Percentiles rank a stretch among this genome's conserved stretches.
Conservation (phyloP, 129 eudicot genomes). For the Escallonia rubra region DNA sequence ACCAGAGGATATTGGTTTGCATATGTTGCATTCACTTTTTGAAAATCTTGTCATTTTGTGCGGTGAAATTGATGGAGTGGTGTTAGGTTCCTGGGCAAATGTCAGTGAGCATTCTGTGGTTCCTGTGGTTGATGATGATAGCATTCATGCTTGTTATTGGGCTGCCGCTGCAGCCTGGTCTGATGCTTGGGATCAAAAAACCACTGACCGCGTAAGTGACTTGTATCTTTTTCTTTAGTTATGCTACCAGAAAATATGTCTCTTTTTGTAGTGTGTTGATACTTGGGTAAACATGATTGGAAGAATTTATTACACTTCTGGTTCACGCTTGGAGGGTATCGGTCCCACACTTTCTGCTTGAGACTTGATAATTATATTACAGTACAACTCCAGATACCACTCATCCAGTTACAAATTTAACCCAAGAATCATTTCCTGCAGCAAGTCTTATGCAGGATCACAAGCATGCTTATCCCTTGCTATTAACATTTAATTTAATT, state of each 20-base stretch:
- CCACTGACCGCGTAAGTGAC: conserved; percentile 72
- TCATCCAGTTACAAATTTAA: too few relatives aligned
- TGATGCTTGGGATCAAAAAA: conserved; percentile 87
- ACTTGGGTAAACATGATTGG: neutral
- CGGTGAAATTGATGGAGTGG: conserved; percentile 93
- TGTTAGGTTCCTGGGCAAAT: conserved; percentile 75
- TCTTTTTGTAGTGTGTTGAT: neutral
- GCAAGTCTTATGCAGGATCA: too few relatives aligned
- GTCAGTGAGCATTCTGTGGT: conserved; percentile 39
- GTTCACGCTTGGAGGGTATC: neutral
- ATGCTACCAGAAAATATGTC: neutral
- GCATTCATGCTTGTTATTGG: conserved; percentile 78
- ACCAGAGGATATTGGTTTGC: conserved; percentile 46
- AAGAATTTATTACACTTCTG: neutral
- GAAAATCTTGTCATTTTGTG: conserved; percentile 42
- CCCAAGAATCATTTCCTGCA: too few relatives aligned
- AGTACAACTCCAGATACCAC: too few relatives aligned
- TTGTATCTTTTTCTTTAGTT: neutral
- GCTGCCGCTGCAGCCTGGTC: conserved; percentile 92
- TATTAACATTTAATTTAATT: too few relatives aligned
- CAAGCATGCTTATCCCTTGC: too few relatives aligned
- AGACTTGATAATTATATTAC: neutral
- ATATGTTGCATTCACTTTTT: conserved; percentile 33
- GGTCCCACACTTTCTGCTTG: neutral
- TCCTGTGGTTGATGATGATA: conserved; percentile 66